phyloP scores from a whole-genome alignment of 768 basidiomycete species.

The Termitomyces sp. region DNA sequence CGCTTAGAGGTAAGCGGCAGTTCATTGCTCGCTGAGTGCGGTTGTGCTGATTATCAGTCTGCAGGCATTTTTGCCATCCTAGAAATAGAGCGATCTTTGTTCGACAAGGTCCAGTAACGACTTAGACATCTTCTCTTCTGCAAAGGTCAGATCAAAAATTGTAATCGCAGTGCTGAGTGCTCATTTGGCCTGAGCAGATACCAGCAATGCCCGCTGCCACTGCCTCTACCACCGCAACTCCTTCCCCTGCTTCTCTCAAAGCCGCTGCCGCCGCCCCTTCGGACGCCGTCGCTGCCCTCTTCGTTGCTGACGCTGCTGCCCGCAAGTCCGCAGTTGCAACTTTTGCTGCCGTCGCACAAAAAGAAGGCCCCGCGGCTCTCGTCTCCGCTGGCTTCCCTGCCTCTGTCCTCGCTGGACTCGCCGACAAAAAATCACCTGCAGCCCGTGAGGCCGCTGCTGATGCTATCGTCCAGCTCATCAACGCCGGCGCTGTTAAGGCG shows the following conservation, averaged over 20 bases:
- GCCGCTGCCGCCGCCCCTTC: conserved; percentile 40
- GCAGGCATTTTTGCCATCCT: conserved; percentile 28
- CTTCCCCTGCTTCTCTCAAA: conserved; percentile 70
- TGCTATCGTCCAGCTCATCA: conserved; percentile 60
- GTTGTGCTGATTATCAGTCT: conserved; percentile 5
- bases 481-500: conserved; percentile 67
- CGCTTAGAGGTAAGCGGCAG: conserved; percentile 32
- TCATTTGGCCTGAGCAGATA: conserved; percentile 29
- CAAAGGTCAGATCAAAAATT: conserved; percentile 28
- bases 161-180: neutral
- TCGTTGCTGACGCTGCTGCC: conserved; percentile 78
- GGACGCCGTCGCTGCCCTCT: conserved; percentile 67
- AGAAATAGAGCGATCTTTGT: conserved; percentile 65
- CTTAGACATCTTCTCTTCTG: conserved; percentile 27
- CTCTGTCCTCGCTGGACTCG: conserved; percentile 76
- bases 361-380: conserved; percentile 78
- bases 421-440: conserved; percentile 93
- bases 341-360: conserved; percentile 72
- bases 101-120: conserved; percentile 45
- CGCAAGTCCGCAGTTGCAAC: conserved; percentile 66
- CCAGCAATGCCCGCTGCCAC: conserved; percentile 79
- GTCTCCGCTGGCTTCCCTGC: conserved; percentile 62
- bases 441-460: conserved; percentile 85
- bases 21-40: conserved; percentile 2
- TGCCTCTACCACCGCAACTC: conserved; percentile 50